Conservation (phyloP, 1,139 yeast species). For the Protomyces gravidus region DNA sequence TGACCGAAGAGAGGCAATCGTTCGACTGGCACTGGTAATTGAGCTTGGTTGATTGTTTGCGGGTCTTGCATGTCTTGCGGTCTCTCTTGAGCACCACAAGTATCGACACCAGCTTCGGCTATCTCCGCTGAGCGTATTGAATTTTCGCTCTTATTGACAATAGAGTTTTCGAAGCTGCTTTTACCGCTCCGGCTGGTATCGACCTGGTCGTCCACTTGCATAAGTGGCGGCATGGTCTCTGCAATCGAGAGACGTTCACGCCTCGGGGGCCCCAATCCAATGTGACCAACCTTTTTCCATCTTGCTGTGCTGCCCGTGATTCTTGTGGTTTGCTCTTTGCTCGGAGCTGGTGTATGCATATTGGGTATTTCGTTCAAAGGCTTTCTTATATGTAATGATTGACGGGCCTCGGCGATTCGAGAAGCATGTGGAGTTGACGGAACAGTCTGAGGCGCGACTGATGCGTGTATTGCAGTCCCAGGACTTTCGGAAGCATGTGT, state of each 20-base stretch:
- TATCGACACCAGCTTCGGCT: not conserved
- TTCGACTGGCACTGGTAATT: too few relatives aligned
- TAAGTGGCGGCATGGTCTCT: conserved; percentile 14
- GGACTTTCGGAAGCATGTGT: too few relatives aligned
- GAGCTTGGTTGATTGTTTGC: not conserved
- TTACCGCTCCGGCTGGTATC: conserved; percentile 4
- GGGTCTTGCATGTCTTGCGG: not conserved
- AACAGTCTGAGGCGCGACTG: not conserved
- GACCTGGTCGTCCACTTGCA: not conserved
- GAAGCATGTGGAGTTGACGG: too few relatives aligned
- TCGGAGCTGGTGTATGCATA: conserved; percentile 4
- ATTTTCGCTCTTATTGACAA: not conserved
- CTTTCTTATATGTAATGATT: too few relatives aligned
- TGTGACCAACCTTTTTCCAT: conserved; percentile 29
- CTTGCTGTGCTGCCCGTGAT: conserved; percentile 22
- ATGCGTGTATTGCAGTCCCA: not conserved
- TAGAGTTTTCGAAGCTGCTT: not conserved
- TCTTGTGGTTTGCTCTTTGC: not conserved
- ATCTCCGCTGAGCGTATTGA: not conserved
- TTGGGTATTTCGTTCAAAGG: too few relatives aligned
- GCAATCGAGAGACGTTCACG: conserved; percentile 28
- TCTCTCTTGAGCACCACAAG: too few relatives aligned
- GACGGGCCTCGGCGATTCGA: too few relatives aligned
- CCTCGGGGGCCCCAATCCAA: conserved; percentile 31
- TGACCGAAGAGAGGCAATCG: not conserved